Conservation (phyloP, 331 rosid species). For the Malus hybrid region DNA sequence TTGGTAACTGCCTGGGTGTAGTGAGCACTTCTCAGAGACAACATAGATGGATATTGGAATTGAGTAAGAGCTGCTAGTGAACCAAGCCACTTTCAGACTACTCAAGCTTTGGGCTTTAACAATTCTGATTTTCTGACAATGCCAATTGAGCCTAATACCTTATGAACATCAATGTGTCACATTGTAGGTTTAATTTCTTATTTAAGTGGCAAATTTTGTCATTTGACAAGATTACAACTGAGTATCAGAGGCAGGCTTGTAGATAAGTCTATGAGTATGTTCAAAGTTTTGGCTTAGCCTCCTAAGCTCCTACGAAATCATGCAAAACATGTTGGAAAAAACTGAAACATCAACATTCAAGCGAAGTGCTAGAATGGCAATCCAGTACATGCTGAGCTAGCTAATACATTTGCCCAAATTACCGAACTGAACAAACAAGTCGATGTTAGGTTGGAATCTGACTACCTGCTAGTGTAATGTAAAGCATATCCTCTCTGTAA, state of each 20-base stretch:
- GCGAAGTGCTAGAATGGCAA: neutral
- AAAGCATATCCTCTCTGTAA: too few relatives aligned
- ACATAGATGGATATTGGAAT: neutral
- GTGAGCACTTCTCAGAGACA: neutral
- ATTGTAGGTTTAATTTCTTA: neutral
- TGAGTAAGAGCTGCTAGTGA: neutral
- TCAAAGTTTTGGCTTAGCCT: neutral
- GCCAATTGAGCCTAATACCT: neutral
- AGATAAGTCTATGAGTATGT: neutral
- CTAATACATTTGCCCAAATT: neutral
- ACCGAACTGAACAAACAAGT: neutral
- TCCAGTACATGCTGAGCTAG: neutral
- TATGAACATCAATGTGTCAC: neutral
- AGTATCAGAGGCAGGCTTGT: neutral
- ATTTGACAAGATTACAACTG: neutral
- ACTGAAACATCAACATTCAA: neutral
- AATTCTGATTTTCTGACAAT: neutral
- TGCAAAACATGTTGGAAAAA: neutral
- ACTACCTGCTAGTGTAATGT: too few relatives aligned
- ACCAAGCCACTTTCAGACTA: neutral
- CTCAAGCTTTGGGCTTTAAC: neutral
- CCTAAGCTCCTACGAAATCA: neutral
- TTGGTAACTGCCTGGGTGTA: neutral
- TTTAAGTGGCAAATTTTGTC: neutral
- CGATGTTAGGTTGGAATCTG: neutral